Conservation (phyloP, 2,329 filamentous ascomycete species). For the Calonectria pseudoturangicola region DNA sequence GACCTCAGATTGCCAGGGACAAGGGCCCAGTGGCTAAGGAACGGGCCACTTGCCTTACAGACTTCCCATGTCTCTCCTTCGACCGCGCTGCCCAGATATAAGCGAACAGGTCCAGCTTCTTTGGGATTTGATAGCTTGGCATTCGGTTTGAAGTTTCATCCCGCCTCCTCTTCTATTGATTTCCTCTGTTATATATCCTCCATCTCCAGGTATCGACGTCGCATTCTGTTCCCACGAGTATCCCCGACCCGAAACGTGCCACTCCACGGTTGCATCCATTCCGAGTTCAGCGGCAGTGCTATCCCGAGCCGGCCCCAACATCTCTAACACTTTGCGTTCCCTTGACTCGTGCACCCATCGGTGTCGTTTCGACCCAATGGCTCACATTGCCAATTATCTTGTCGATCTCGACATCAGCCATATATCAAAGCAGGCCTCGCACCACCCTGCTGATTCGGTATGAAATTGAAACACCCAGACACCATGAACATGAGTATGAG, state of each 20-base stretch:
- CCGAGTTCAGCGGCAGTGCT: conserved; percentile 47
- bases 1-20: conserved; percentile 44
- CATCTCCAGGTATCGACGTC: conserved; percentile 49
- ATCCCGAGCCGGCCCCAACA: conserved; percentile 49
- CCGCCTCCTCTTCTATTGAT: conserved; percentile 48
- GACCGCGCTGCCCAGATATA: conserved; percentile 46
- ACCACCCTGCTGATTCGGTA: conserved; percentile 68
- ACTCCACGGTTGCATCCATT: conserved; percentile 48
- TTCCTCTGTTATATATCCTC: conserved; percentile 54
- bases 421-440: conserved; percentile 71
- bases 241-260: conserved; percentile 54
- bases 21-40: conserved; percentile 49
- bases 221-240: conserved; percentile 43
- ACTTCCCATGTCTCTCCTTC: conserved; percentile 40
- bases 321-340: conserved; percentile 52
- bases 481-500: conserved; percentile 35
- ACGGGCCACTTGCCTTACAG: conserved; percentile 40
- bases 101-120: conserved; percentile 47
- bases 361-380: conserved; percentile 66
- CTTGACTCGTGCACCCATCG: conserved; percentile 47
- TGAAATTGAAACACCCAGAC: conserved; percentile 36
- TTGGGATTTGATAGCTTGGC: conserved; percentile 49
- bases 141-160: conserved; percentile 52
- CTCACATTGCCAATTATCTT: conserved; percentile 78
- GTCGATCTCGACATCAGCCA: conserved; percentile 68